Base-by-base conservation (phyloP, 805 yeast genomes). In the Zygosaccharomyces pseudorouxii region DNA sequence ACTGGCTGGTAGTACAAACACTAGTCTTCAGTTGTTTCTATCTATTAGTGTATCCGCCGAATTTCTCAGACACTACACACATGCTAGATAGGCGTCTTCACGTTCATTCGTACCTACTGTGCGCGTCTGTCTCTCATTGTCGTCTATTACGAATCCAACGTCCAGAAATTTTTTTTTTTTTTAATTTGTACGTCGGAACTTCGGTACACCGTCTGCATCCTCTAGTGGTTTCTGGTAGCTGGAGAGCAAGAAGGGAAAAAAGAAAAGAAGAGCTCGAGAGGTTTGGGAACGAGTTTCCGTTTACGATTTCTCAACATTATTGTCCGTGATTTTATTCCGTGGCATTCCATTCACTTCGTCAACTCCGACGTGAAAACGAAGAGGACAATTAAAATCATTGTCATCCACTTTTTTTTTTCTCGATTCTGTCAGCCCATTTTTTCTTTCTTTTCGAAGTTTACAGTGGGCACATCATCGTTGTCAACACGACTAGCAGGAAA, bases 351-450 rank as follows among this genome's bases (percentile, higher is more conserved):
- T 19, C 14, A 4, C 19, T 14, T 9, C 11, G 19, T 33, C 37
- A 33, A 33, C 37, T 33, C 37, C 37, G 37, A 33, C 16, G 36
- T 20, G 37, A 30, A 23, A 37, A 18, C 11, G 25, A 37, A 14
- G n/a, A 23, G 19, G 25, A 19, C 22, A 11, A 12, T 18, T 11
- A 25, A 10, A 22, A 38, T 14, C 41, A 22, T 22, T 28, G 22
- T 29, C 27, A 29, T 29, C 36, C 10, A 14, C 22, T 25, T 39
- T n/a, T 20, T 27, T 40, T 40, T 16, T 38, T 25, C 23, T 25
- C 23, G 23, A 27, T 41, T 41, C 28, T 19, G 44, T 41, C 44
- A 41, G 44, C 44, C 44, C 44, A 41, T 41, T 41, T 41, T 41
- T 39, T 33, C 19, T 16, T 41, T 20, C 22, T 11, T 28, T 14